phyloP scores from a whole-genome alignment of 768 basidiomycete species.

The Termitomyces sp. region DNA sequence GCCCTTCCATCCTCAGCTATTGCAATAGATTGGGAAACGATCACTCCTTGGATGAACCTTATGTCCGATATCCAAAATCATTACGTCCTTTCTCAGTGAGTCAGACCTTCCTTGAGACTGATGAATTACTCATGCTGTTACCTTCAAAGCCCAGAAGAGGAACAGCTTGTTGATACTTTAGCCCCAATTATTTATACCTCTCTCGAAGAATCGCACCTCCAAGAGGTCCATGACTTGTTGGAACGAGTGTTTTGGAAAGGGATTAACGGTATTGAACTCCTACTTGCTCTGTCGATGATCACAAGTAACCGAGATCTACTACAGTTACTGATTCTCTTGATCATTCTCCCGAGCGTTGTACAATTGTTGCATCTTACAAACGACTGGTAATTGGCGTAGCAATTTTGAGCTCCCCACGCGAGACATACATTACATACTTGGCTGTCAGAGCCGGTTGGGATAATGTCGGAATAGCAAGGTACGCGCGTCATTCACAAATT shows the following conservation, averaged over 20 bases:
- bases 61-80: conserved; percentile 71
- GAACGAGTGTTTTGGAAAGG: conserved; percentile 70
- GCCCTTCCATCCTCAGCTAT: conserved; percentile 33
- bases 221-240: conserved; percentile 69
- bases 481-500: conserved; percentile 5
- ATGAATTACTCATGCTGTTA: background rate
- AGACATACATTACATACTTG: conserved; percentile 81
- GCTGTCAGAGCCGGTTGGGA: conserved; percentile 80
- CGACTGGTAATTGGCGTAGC: conserved; percentile 67
- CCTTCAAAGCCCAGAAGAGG: conserved; percentile 47
- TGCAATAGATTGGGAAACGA: conserved; percentile 67
- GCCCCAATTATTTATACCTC: conserved; percentile 61
- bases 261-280: conserved; percentile 52
- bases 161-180: conserved; percentile 30
- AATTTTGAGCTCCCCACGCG: conserved; percentile 70
- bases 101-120: conserved; percentile 1
- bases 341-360: conserved; percentile 64
- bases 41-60: conserved; percentile 67
- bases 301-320: background rate
- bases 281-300: background rate
- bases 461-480: conserved; percentile 75
- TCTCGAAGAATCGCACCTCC: conserved; percentile 53
- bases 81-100: conserved; percentile 56
- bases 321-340: conserved; percentile 68
- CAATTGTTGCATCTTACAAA: conserved; percentile 71